These are phyloP conservation scores for Hypoxylon sp. DNA, from an alignment of 2,329 filamentous ascomycete genomes.

Conservation along the genomic window DNA sequence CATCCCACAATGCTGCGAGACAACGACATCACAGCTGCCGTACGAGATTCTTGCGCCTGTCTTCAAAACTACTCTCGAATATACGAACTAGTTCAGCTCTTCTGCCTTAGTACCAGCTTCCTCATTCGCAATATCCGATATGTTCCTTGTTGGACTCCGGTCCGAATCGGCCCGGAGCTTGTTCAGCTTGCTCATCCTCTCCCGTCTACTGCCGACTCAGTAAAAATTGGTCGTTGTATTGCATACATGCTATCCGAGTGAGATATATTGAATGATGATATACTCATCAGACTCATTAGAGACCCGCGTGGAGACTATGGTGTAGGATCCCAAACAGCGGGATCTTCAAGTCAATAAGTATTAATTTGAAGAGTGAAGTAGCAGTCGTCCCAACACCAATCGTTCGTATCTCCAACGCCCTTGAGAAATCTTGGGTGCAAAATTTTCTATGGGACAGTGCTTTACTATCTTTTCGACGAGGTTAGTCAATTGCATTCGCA, in stretches of 20 bases:
- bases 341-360: background rate
- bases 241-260: background rate
- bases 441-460: background rate
- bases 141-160: slow-evolving; percentile 18
- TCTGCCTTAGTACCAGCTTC: slow-evolving; percentile 16
- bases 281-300: background rate
- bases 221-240: slow-evolving; percentile 9
- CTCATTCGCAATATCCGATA: slow-evolving; percentile 26
- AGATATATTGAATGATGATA: background rate
- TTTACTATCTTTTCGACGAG: background rate
- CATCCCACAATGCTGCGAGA: background rate
- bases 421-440: background rate
- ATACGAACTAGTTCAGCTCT: slow-evolving; percentile 18
- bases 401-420: background rate
- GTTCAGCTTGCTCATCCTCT: slow-evolving; percentile 5
- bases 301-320: background rate
- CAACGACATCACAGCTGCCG: background rate
- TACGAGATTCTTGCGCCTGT: background rate
- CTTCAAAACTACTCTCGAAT: slow-evolving; percentile 8
- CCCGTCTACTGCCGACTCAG: slow-evolving; percentile 5
- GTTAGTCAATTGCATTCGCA: background rate
- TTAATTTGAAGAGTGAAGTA: background rate
- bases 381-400: no score
- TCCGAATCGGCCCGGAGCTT: slow-evolving; percentile 24
- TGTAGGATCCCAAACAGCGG: background rate